Percentiles rank a stretch among this genome's conserved stretches.
These are phyloP conservation scores for Claviceps purpurea DNA, from an alignment of 2,329 filamentous ascomycete genomes.

Conservation along the genomic window DNA sequence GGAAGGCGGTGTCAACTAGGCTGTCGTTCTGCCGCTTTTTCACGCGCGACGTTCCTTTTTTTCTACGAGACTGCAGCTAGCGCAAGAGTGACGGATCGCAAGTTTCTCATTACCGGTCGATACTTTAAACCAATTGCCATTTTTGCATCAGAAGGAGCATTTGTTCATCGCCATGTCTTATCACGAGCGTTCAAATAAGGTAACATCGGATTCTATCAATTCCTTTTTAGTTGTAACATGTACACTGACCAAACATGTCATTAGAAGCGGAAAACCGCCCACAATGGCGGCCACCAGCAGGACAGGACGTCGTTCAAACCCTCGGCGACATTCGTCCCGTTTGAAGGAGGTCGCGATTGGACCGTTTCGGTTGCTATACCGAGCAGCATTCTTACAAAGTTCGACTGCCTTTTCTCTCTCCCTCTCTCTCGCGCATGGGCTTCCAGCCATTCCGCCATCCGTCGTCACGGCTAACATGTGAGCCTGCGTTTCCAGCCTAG, in stretches of 20 bases:
- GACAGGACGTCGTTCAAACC: conserved; percentile 45
- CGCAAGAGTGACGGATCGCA: too few relatives aligned
- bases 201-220: not conserved
- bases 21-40: too few relatives aligned
- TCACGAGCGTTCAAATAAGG: conserved; percentile 20
- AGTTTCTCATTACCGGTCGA: too few relatives aligned
- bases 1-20: too few relatives aligned
- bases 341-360: conserved; percentile 48
- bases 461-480: not conserved
- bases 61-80: too few relatives aligned
- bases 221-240: not conserved
- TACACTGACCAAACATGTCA: not conserved
- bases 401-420: conserved; percentile 10
- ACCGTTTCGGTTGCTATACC: conserved; percentile 69
- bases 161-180: conserved; percentile 16
- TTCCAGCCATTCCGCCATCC: too few relatives aligned
- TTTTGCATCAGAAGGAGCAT: not conserved
- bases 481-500: conserved; percentile 34
- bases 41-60: too few relatives aligned
- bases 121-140: too few relatives aligned
- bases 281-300: conserved; percentile 20
- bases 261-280: conserved; percentile 38
- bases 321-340: conserved; percentile 53
- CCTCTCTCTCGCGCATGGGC: not conserved
- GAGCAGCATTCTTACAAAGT: conserved; percentile 67